Base-by-base conservation (phyloP, 2,329 filamentous ascomycete genomes). In the Diplodia intermedia region DNA sequence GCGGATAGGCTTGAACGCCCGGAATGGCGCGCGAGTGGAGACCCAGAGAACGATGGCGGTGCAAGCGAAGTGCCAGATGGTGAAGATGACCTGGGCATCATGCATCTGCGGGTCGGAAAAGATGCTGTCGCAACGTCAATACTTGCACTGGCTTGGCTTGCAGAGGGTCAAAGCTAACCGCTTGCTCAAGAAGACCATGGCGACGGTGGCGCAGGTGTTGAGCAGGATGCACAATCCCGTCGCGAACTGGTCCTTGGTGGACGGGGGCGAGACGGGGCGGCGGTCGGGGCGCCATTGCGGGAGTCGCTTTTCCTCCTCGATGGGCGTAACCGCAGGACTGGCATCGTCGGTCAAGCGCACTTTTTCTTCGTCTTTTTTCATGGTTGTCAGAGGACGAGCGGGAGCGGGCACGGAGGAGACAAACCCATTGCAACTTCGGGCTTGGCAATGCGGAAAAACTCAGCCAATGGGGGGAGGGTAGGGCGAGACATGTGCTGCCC, bases 41-140 rank as follows among this genome's bases (percentile, higher is more conserved):
- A 82, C 68, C 72, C 77, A 82, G 52, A 83, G 78, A 55, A 82
- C 80, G 68, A 81, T 76, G 40, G 77, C 75, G 65, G 81, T 83
- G 40, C 80, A 81, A 31, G 78, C 77, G 69, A 82, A 82, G 71
- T 83, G 81, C 81, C 80, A 83, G 78, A 82, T 82, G 20, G 81
- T 81, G 55, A 83, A 81, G 71, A 80, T 79, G 68, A 83, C 78
- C 72, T 82, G 81, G 75, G 80, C 81, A 26, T 76, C 74, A 68
- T 80, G 79, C 68, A 83, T 75, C 70, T 82, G 81, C 52, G 75
- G 71, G 70, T 83, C 81, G 72, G 75, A 78, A 72, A 83, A 81
- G 29, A 82, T 80, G 61, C 81, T 83, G 23, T 29, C 3, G 5
- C 23, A 9, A 9, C 71, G 31, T 54, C n/a, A 56, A 12, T 2